Percentiles rank a stretch among this genome's conserved stretches.
phyloP scores from a whole-genome alignment of 768 basidiomycete genomes.

The Russula dissimulans region DNA sequence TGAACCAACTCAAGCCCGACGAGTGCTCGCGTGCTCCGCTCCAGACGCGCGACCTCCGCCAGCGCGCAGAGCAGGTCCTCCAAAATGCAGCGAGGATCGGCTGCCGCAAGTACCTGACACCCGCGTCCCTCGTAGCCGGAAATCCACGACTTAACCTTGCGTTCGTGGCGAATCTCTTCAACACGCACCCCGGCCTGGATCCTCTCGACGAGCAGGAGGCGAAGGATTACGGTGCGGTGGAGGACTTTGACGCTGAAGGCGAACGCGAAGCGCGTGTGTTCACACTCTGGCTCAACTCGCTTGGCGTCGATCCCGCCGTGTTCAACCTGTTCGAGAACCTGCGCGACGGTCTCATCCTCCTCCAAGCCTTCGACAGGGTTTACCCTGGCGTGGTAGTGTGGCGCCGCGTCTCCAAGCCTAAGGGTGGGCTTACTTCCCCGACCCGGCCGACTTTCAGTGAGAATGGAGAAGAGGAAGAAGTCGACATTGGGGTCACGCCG shows the following conservation, averaged over 20 bases:
- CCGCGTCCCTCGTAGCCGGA: conserved; percentile 82
- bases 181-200: conserved; percentile 90
- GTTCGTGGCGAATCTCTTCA: conserved; percentile 98
- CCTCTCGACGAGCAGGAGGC: conserved; percentile 92
- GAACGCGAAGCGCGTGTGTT: conserved; percentile 98
- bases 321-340: conserved; percentile 96
- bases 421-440: conserved; percentile 44
- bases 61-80: conserved; percentile 89
- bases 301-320: conserved; percentile 93
- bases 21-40: conserved; percentile 87
- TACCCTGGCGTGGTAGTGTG: conserved; percentile 87
- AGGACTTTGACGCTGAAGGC: conserved; percentile 98
- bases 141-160: conserved; percentile 97
- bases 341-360: conserved; percentile 82
- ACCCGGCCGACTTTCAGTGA: conserved; percentile 18
- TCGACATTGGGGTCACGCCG: conserved; percentile 73
- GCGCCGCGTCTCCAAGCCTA: conserved; percentile 94
- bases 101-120: conserved; percentile 92
- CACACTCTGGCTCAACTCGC: conserved; percentile 95
- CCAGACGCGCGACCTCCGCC: conserved; percentile 71
- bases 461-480: conserved; percentile 62
- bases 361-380: conserved; percentile 97
- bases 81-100: conserved; percentile 91
- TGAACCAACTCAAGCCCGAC: conserved; percentile 93
- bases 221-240: conserved; percentile 80